phyloP scores from a whole-genome alignment of 495 filamentous ascomycete genomes.

The Talaromyces ruber region DNA sequence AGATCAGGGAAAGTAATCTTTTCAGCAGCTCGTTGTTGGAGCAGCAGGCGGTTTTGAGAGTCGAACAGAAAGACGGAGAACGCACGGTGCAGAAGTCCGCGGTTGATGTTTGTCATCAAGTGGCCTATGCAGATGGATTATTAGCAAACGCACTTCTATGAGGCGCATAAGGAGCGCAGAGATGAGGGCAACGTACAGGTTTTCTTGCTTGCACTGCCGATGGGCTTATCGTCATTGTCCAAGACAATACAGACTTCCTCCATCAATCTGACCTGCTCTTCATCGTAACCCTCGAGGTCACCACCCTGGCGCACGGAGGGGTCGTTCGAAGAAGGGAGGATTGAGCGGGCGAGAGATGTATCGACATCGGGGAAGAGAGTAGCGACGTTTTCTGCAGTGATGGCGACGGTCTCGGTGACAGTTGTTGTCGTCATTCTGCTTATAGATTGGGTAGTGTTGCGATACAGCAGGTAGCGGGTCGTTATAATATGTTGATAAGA shows the following conservation, averaged over 20 bases:
- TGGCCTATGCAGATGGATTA: constrained; percentile 54
- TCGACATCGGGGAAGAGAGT: constrained; percentile 93
- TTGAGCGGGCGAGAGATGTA: constrained; percentile 59
- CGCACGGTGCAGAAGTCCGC: constrained; percentile 89
- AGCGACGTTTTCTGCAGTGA: constrained; percentile 80
- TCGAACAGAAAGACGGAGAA: constrained; percentile 99
- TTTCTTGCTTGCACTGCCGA: constrained; percentile 98
- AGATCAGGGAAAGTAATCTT: constrained; percentile 99
- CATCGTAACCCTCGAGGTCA: constrained; percentile 80
- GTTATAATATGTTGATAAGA: neutral
- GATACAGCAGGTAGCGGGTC: neutral
- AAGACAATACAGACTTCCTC: constrained; percentile 98
- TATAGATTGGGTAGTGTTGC: neutral
- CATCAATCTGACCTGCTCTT: constrained; percentile 95
- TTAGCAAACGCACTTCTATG: neutral
- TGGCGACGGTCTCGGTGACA: constrained; percentile 35
- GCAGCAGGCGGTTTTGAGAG: constrained; percentile 72
- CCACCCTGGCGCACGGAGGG: constrained; percentile 24
- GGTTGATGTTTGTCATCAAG: constrained; percentile 95
- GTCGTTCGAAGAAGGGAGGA: constrained; percentile 40
- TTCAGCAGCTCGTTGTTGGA: constrained; percentile 91
- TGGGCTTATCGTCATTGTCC: constrained; percentile 85
- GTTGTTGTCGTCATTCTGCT: constrained; percentile 45
- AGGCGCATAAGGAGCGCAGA: neutral
- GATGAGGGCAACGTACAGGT: constrained; percentile 53